Evolutionary conservation across 352 stramenopile species (phyloP).

Genomic region (Phytophthora vignae): DNA sequence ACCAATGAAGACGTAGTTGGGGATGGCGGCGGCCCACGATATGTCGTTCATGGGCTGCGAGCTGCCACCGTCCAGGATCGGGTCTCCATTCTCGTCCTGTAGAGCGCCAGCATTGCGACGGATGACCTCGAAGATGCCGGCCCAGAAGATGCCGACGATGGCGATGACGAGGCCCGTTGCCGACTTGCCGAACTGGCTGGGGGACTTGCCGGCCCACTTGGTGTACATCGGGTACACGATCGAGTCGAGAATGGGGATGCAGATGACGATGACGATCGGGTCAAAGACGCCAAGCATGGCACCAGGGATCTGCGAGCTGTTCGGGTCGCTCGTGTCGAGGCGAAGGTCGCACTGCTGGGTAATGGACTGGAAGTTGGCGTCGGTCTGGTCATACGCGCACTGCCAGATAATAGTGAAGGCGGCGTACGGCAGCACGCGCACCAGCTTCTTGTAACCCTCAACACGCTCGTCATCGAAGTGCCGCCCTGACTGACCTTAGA

Average conservation of each 20-base stretch:
- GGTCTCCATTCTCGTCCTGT: constrained; percentile 28
- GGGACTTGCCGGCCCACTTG: constrained; percentile 37
- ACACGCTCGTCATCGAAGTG: constrained; percentile 41
- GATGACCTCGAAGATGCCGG: constrained; percentile 53
- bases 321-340: constrained; percentile 28
- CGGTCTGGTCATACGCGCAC: constrained; percentile 59
- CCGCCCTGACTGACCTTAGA: constrained; percentile 49
- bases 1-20: constrained; percentile 58
- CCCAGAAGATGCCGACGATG: constrained; percentile 46
- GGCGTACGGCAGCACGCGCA: constrained; percentile 55
- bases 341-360: constrained; percentile 66
- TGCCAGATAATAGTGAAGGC: constrained; percentile 68
- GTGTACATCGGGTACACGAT: constrained; percentile 48
- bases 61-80: constrained; percentile 44
- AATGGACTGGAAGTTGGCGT: constrained; percentile 72
- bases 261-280: constrained; percentile 44
- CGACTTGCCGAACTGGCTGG: constrained; percentile 47
- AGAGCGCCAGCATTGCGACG: constrained; percentile 49
- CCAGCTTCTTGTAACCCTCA: constrained; percentile 57
- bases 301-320: constrained; percentile 51
- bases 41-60: constrained; percentile 61
- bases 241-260: constrained; percentile 46
- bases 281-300: constrained; percentile 55
- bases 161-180: constrained; percentile 41
- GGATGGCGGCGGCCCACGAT: constrained; percentile 49